A percentile compares a stretch with the other conserved stretches of the same genome.
Evolutionary conservation across 768 basidiomycete species (phyloP).

Genomic region (Pleurotus pulmonarius): DNA sequence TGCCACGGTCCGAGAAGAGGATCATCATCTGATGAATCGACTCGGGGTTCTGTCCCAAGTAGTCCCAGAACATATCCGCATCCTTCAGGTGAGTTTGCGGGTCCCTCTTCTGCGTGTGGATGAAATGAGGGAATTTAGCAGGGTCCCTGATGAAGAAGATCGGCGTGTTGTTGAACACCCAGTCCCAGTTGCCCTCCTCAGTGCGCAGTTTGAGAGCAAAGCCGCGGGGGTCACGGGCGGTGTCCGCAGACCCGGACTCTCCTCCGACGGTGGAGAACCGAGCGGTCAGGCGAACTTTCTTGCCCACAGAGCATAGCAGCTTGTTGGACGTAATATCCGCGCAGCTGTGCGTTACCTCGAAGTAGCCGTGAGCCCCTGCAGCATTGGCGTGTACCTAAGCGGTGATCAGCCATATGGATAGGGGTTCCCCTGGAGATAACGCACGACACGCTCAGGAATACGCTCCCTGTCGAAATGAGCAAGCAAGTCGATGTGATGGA

Average conservation of each 20-base stretch:
- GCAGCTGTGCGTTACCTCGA: slow-evolving; percentile 84
- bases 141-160: slow-evolving; percentile 89
- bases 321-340: slow-evolving; percentile 72
- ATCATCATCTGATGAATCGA: slow-evolving; percentile 89
- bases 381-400: slow-evolving; percentile 86
- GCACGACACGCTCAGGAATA: slow-evolving; percentile 90
- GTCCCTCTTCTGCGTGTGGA: slow-evolving; percentile 90
- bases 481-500: slow-evolving; percentile 85
- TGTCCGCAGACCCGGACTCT: slow-evolving; percentile 84
- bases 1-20: slow-evolving; percentile 92
- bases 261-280: slow-evolving; percentile 96
- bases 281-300: slow-evolving; percentile 68
- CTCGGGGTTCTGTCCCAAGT: slow-evolving; percentile 83
- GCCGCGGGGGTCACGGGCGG: slow-evolving; percentile 91
- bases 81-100: slow-evolving; percentile 92
- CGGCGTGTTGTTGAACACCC: slow-evolving; percentile 92
- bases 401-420: slow-evolving; percentile 24
- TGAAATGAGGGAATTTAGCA: slow-evolving; percentile 89
- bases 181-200: slow-evolving; percentile 88
- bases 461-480: slow-evolving; percentile 94
- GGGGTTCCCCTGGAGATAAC: slow-evolving; percentile 18
- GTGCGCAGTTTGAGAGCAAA: slow-evolving; percentile 90
- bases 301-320: slow-evolving; percentile 40
- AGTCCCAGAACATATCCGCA: slow-evolving; percentile 88
- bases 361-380: slow-evolving; percentile 90